These are phyloP conservation scores for Sugiyamaella chiloensis DNA, from an alignment of 805 yeast species.

Conservation along the genomic window DNA sequence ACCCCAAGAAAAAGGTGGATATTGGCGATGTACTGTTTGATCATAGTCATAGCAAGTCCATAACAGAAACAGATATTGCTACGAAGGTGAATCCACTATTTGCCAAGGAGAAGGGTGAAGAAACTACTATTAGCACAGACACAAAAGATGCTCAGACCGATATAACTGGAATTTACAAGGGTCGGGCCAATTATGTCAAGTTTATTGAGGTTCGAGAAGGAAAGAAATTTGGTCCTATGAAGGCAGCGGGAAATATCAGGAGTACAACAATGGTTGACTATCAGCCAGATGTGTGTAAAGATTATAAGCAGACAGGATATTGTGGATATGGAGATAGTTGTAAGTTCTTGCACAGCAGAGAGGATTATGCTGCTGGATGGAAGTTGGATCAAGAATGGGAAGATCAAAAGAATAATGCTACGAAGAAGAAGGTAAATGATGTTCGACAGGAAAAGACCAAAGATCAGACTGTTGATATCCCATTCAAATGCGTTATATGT, in stretches of 20 bases:
- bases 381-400: slow-evolving; percentile 68
- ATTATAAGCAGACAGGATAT: slow-evolving; percentile 83
- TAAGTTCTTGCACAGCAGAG: slow-evolving; percentile 88
- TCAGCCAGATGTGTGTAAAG: slow-evolving; percentile 93
- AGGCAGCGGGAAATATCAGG: slow-evolving; percentile 46
- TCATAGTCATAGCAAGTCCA: neutral
- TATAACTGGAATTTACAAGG: slow-evolving; percentile 20
- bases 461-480: slow-evolving; percentile 43
- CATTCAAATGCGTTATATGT: slow-evolving; percentile 64
- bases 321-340: slow-evolving; percentile 98
- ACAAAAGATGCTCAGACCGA: neutral
- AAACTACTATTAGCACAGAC: neutral
- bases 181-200: slow-evolving; percentile 17
- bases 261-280: slow-evolving; percentile 75
- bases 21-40: slow-evolving; percentile 17
- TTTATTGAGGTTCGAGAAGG: slow-evolving; percentile 13
- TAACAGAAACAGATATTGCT: slow-evolving; percentile 21
- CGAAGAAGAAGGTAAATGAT: neutral
- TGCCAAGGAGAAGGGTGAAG: slow-evolving; percentile 17
- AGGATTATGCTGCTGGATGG: slow-evolving; percentile 72
- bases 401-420: slow-evolving; percentile 26
- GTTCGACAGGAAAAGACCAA: slow-evolving; percentile 11
- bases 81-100: slow-evolving; percentile 26
- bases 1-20: slow-evolving; percentile 5
- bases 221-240: slow-evolving; percentile 37